phyloP scores from a whole-genome alignment of 495 filamentous ascomycete species.

The Daldinia childiae region DNA sequence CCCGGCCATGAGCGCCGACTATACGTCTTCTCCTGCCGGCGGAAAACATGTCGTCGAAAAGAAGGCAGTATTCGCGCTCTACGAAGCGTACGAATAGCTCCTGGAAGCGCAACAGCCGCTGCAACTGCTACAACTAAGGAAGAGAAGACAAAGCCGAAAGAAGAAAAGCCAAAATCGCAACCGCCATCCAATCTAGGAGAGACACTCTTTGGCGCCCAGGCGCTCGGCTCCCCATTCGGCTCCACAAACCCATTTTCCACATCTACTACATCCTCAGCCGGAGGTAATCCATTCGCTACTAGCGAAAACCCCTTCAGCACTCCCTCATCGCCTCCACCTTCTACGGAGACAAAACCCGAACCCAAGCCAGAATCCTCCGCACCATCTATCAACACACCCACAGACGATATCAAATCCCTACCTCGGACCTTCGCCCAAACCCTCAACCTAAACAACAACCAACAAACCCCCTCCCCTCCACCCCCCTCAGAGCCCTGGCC shows the following conservation, averaged over 20 bases:
- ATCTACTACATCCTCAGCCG: conserved; percentile 9
- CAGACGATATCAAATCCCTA: conserved; percentile 53
- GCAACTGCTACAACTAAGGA: conserved; percentile 44
- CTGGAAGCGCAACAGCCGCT: conserved; percentile 34
- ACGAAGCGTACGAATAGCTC: conserved; percentile 66
- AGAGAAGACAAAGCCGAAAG: conserved; percentile 50
- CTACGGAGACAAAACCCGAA: conserved; percentile 43
- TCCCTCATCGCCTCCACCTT: conserved; percentile 18
- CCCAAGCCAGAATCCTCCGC: conserved; percentile 31
- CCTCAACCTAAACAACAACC: conserved; percentile 60
- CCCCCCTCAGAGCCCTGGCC: conserved; percentile 78
- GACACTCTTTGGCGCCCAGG: conserved; percentile 63
- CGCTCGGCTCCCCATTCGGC: conserved; percentile 47
- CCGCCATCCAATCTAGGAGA: conserved; percentile 63
- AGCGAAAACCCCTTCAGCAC: conserved; percentile 43
- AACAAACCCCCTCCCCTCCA: not conserved
- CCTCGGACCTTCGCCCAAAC: conserved; percentile 76
- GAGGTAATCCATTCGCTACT: conserved; percentile 44
- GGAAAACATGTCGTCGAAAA: conserved; percentile 83
- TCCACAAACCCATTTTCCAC: conserved; percentile 52
- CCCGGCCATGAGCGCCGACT: conserved; percentile 85
- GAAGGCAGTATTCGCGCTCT: conserved; percentile 80
- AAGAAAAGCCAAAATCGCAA: conserved; percentile 43
- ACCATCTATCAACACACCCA: conserved; percentile 40
- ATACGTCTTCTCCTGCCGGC: conserved; percentile 82